Evolutionary conservation across 2,329 filamentous ascomycete genomes (phyloP).

Genomic region (Teratosphaeria pseudoeucalypti): DNA sequence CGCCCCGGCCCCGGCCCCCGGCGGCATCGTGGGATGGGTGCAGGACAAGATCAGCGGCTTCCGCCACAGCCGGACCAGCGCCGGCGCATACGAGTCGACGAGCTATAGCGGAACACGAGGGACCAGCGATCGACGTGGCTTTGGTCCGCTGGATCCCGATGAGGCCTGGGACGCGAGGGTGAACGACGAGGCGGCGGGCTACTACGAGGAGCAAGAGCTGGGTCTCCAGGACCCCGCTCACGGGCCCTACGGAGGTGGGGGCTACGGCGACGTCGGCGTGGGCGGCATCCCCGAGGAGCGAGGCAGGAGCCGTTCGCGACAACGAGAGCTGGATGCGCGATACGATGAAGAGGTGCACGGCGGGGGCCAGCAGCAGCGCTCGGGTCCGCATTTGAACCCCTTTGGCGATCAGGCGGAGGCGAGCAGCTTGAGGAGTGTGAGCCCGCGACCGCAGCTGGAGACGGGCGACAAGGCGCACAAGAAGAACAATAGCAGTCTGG

Average conservation of each 20-base stretch:
- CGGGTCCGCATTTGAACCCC: conserved; percentile 42
- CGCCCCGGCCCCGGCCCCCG: conserved; percentile 45
- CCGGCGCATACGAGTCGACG: conserved; percentile 33
- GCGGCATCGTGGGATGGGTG: conserved; percentile 64
- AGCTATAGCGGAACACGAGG: conserved; percentile 16
- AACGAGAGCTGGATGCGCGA: conserved; percentile 34
- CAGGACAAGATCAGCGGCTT: conserved; percentile 54
- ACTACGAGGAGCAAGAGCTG: conserved; percentile 70
- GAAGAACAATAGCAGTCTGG: conserved; percentile 26
- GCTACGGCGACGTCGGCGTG: conserved; percentile 26
- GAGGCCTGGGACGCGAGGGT: conserved; percentile 79
- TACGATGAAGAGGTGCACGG: conserved; percentile 39
- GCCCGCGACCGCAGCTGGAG: conserved; percentile 55
- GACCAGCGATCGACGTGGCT: conserved; percentile 38
- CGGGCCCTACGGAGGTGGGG: conserved; percentile 30
- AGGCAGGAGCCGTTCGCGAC: conserved; percentile 40
- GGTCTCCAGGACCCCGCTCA: conserved; percentile 41
- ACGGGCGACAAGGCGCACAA: conserved; percentile 39
- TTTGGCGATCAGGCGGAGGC: conserved; percentile 60
- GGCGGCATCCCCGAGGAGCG: conserved; percentile 28
- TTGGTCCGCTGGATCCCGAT: conserved; percentile 65
- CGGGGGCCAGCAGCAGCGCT: conserved; percentile 19
- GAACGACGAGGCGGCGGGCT: conserved; percentile 57
- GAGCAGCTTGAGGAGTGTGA: conserved; percentile 58
- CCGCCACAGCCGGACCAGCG: conserved; percentile 56